Evolutionary conservation across 73 alveolate genomes (phyloP).

Genomic region (Paramecium sonneborni): DNA sequence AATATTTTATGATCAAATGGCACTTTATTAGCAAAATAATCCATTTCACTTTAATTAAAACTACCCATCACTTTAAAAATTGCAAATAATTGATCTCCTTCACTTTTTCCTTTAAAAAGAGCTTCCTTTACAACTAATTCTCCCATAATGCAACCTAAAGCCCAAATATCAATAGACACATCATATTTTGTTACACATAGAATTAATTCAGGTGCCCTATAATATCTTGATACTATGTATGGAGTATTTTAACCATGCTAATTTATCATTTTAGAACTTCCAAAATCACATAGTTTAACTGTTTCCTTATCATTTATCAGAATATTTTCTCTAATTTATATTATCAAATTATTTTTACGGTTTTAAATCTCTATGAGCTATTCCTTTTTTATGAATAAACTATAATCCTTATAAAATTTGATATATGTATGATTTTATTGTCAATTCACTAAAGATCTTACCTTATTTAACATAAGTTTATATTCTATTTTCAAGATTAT

Average conservation of each 20-base stretch:
- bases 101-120: slow-evolving; percentile 77
- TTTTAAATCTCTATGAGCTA: slow-evolving; percentile 67
- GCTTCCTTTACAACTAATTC: slow-evolving; percentile 75
- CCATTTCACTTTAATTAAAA: slow-evolving; percentile 63
- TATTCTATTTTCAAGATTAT: slow-evolving; percentile 83
- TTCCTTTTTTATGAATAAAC: slow-evolving; percentile 56
- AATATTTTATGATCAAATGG: slow-evolving; percentile 51
- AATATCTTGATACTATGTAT: slow-evolving; percentile 77
- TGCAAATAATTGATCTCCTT: slow-evolving; percentile 70
- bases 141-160: slow-evolving; percentile 78
- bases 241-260: slow-evolving; percentile 61
- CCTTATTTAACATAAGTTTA: slow-evolving; percentile 69
- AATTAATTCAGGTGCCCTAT: slow-evolving; percentile 78
- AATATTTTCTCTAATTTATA: slow-evolving; percentile 29
- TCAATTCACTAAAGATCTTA: slow-evolving; percentile 22
- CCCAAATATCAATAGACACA: slow-evolving; percentile 75
- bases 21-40: slow-evolving; percentile 46
- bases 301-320: slow-evolving; percentile 39
- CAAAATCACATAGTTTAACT: slow-evolving; percentile 64
- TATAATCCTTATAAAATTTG: slow-evolving; percentile 52
- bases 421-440: slow-evolving; percentile 33
- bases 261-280: slow-evolving; percentile 59
- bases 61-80: slow-evolving; percentile 72
- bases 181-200: slow-evolving; percentile 73
- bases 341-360: slow-evolving; percentile 33